Percentiles rank a stretch among this genome's conserved stretches.
phyloP scores from a whole-genome alignment of 306 rosid genomes.

The Rubus parviflorus region DNA sequence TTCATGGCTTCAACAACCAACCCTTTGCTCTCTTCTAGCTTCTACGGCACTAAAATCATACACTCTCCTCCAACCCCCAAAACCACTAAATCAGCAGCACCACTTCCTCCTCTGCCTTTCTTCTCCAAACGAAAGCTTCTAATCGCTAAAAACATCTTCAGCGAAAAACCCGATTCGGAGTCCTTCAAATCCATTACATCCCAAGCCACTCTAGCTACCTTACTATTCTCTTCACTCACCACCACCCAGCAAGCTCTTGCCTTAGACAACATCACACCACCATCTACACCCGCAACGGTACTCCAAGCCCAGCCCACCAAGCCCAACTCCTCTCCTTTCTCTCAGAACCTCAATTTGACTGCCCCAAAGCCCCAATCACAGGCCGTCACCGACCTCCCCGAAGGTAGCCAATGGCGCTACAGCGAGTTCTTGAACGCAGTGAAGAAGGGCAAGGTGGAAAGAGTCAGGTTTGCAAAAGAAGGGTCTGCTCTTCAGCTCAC shows the following conservation, averaged over 20 bases:
- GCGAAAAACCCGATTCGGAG: slow-evolving; percentile 29
- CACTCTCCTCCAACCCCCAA: slow-evolving; percentile 78
- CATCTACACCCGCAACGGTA: slow-evolving; percentile 45
- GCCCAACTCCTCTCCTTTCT: slow-evolving; percentile 53
- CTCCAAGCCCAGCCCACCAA: slow-evolving; percentile 57
- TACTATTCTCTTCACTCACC: slow-evolving; percentile 52
- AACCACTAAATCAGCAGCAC: slow-evolving; percentile 45
- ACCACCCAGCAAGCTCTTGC: slow-evolving; percentile 63
- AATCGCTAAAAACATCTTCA: slow-evolving; percentile 30
- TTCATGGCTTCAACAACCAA: slow-evolving; percentile 66
- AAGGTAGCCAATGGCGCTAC: slow-evolving; percentile 91
- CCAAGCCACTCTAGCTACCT: slow-evolving; percentile 65
- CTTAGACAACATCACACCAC: slow-evolving; percentile 41
- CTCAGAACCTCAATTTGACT: slow-evolving; percentile 59
- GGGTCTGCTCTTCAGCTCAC: slow-evolving; percentile 88
- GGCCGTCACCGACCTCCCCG: slow-evolving; percentile 70
- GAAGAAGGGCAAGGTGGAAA: slow-evolving; percentile 88
- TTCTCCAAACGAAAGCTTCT: slow-evolving; percentile 33
- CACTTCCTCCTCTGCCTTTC: slow-evolving; percentile 25
- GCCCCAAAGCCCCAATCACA: slow-evolving; percentile 81
- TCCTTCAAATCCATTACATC: slow-evolving; percentile 44
- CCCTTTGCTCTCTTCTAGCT: slow-evolving; percentile 61
- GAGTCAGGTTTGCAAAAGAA: slow-evolving; percentile 90
- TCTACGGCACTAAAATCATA: slow-evolving; percentile 44
- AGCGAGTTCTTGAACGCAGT: slow-evolving; percentile 94